Percentiles rank a stretch among this genome's conserved stretches.
These are phyloP conservation scores for Cunninghamia lanceolata DNA, from an alignment of 75 land plant species.

Conservation along the genomic window DNA sequence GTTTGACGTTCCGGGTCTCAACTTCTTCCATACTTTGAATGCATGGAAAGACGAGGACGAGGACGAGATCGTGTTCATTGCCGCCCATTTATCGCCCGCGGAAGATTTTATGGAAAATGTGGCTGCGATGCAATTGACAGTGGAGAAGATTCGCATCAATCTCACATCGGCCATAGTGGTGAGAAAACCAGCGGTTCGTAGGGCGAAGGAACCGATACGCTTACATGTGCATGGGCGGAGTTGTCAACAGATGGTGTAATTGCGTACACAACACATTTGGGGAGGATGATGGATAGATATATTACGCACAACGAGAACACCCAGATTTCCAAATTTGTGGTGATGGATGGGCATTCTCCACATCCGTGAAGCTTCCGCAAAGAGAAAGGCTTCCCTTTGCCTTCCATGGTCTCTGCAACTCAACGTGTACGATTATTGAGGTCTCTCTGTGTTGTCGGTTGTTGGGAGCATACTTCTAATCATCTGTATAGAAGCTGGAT, in stretches of 20 bases:
- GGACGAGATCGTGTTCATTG: constrained; percentile 50
- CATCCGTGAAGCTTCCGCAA: constrained; percentile 56
- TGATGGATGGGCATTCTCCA: constrained; percentile 87
- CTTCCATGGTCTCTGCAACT: constrained; percentile 50
- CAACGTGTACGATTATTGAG: too few relatives aligned
- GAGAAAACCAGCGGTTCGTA: constrained; percentile 39
- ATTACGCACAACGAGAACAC: constrained; percentile 53
- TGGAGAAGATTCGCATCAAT: constrained; percentile 59
- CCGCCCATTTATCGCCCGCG: constrained; percentile 50
- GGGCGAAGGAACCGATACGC: constrained; percentile 47
- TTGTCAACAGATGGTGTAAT: constrained; percentile 64
- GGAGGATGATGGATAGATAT: constrained; percentile 61
- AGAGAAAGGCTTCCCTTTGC: constrained; percentile 86
- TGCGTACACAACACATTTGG: constrained; percentile 35
- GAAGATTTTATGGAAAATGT: constrained; percentile 42
- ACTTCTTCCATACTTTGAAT: constrained; percentile 43
- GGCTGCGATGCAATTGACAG: constrained; percentile 29
- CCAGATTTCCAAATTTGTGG: constrained; percentile 60
- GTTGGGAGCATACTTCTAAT: too few relatives aligned
- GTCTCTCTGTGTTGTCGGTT: too few relatives aligned
- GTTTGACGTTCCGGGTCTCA: constrained; percentile 68
- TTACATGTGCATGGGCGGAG: constrained; percentile 51
- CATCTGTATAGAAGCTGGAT: too few relatives aligned
- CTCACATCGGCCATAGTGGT: constrained; percentile 35
- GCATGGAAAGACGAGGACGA: constrained; percentile 55